A percentile compares a stretch with the other conserved stretches of the same genome.
Conservation (phyloP, 2,329 filamentous ascomycete genomes). For the Fonsecaea erecta region DNA sequence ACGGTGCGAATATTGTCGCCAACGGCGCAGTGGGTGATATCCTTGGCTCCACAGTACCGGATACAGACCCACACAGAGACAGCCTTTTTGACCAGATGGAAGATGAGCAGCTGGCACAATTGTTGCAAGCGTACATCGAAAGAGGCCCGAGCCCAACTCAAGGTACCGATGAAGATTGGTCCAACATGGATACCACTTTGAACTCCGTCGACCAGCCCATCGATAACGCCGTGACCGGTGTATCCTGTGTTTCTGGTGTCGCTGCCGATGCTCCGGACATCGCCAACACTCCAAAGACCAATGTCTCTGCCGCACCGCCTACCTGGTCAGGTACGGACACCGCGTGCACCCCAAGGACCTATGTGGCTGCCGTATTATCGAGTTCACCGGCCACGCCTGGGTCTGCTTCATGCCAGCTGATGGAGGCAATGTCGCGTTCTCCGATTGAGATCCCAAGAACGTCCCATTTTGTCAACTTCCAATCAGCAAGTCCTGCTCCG, state of each 20-base stretch:
- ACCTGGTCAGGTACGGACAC: not conserved
- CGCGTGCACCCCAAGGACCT: not conserved
- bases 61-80: not conserved
- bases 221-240: not conserved
- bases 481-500: not conserved
- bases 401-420: not conserved
- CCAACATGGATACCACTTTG: not conserved
- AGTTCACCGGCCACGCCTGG: not conserved
- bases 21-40: not conserved
- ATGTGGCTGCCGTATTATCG: not conserved
- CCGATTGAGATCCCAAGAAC: conserved; percentile 1
- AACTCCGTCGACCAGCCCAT: not conserved
- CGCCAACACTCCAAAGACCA: not conserved
- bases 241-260: not conserved
- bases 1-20: not conserved
- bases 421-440: not conserved
- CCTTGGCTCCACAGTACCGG: not conserved
- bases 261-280: not conserved
- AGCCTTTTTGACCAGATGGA: not conserved
- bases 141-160: conserved; percentile 3
- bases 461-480: not conserved
- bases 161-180: conserved; percentile 1
- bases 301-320: not conserved
- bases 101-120: not conserved
- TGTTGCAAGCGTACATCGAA: not conserved